A percentile compares a stretch with the other conserved stretches of the same genome.
phyloP scores from a whole-genome alignment of 2,329 filamentous ascomycete genomes.

The Curvularia sp. region DNA sequence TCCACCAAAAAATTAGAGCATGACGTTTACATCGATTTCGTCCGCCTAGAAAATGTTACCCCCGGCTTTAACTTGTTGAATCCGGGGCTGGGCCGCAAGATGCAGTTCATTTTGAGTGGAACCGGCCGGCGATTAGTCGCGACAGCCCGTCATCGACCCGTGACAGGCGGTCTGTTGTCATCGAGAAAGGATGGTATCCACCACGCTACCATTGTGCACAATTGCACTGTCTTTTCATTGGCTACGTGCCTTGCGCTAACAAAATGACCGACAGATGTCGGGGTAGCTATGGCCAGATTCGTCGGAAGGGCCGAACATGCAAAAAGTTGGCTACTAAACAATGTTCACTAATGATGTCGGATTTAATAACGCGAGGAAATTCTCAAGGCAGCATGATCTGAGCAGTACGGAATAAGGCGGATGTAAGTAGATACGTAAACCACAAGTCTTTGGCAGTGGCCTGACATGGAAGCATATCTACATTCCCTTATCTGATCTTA shows the following conservation, averaged over 20 bases:
- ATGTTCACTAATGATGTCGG: slow-evolving; percentile 9
- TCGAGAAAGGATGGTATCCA: slow-evolving; percentile 4
- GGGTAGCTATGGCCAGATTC: not conserved
- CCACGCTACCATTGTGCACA: slow-evolving; percentile 6
- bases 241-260: slow-evolving; percentile 10
- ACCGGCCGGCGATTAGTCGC: slow-evolving; percentile 5
- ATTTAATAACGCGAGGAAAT: not conserved
- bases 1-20: slow-evolving; percentile 8
- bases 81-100: slow-evolving; percentile 3
- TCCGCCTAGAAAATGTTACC: slow-evolving; percentile 7
- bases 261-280: slow-evolving; percentile 7
- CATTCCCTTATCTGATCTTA: not conserved
- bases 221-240: slow-evolving; percentile 12
- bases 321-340: slow-evolving; percentile 1
- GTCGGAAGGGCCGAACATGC: slow-evolving; percentile 5
- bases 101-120: not conserved
- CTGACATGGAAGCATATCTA: not conserved
- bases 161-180: slow-evolving; percentile 6
- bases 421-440: not conserved
- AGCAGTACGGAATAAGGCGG: not conserved
- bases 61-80: not conserved
- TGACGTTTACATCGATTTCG: slow-evolving; percentile 13
- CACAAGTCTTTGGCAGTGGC: not conserved
- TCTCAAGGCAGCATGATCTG: not conserved
- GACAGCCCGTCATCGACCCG: slow-evolving; percentile 10